These are phyloP conservation scores for Rubus idaeus DNA, from an alignment of 306 rosid genomes.

Conservation along the genomic window DNA sequence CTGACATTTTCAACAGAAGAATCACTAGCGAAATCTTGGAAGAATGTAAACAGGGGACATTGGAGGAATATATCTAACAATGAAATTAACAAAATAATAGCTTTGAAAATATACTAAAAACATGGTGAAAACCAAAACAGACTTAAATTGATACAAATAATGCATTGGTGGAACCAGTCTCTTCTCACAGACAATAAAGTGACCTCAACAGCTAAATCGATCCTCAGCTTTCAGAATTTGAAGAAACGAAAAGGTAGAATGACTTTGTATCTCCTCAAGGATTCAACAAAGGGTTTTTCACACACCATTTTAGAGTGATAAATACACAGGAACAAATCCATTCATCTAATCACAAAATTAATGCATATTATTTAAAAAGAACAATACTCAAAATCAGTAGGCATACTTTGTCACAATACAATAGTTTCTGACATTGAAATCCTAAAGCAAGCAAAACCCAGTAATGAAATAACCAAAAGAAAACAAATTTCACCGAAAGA, in stretches of 20 bases:
- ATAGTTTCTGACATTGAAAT: conserved; percentile 14
- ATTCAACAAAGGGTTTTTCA: neutral
- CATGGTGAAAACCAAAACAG: neutral
- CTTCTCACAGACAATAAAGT: neutral
- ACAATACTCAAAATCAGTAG: neutral
- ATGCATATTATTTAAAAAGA: neutral
- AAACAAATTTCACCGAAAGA: neutral
- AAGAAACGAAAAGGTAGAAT: neutral
- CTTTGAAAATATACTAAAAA: neutral
- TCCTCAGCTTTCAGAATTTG: neutral
- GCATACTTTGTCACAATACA: conserved; percentile 14
- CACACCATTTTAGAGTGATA: neutral
- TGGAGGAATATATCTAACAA: neutral
- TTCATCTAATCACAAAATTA: neutral
- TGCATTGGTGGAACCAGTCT: neutral
- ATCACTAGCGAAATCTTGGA: conserved; percentile 3
- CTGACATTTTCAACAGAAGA: conserved; percentile 41
- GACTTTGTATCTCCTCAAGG: neutral
- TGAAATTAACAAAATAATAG: neutral
- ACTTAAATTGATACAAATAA: neutral
- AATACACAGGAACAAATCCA: too few species aligned
- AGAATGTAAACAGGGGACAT: neutral
- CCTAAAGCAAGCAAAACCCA: conserved; percentile 26
- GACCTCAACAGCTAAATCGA: neutral
- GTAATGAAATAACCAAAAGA: neutral